Percentiles rank a stretch among this genome's conserved stretches.
Evolutionary conservation across 2,329 filamentous ascomycete species (phyloP).

Genomic region (Xylariaceae sp.): DNA sequence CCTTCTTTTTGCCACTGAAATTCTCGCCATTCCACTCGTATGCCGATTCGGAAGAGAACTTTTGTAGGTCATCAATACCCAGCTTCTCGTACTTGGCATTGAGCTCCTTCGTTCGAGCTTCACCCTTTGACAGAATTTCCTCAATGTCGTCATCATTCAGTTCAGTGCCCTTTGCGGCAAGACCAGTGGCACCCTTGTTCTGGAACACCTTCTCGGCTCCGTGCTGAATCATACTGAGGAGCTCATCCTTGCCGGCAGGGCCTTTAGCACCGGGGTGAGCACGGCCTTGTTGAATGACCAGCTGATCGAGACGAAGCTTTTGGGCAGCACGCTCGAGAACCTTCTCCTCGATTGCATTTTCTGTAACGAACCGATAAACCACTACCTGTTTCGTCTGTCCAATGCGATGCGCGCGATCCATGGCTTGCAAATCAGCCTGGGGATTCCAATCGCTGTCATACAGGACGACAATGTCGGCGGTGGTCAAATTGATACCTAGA

Average conservation of each 20-base stretch:
- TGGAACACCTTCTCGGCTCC: constrained; percentile 93
- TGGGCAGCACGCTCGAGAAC: constrained; percentile 94
- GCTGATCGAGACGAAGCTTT: constrained; percentile 90
- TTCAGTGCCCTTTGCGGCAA: constrained; percentile 55
- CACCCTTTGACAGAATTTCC: constrained; percentile 76
- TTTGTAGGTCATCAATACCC: constrained; percentile 93
- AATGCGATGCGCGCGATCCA: constrained; percentile 98
- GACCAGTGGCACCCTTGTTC: constrained; percentile 60
- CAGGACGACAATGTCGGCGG: constrained; percentile 89
- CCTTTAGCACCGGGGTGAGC: constrained; percentile 86
- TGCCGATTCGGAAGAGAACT: constrained; percentile 93
- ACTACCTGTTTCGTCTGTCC: constrained; percentile 97
- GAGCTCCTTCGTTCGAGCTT: constrained; percentile 81
- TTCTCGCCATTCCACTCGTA: constrained; percentile 99
- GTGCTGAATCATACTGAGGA: constrained; percentile 97
- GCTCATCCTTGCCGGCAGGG: constrained; percentile 90
- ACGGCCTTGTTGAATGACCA: constrained; percentile 96
- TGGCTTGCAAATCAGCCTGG: constrained; percentile 95
- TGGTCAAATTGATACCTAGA: constrained; percentile 92
- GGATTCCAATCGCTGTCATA: constrained; percentile 99
- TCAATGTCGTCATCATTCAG: constrained; percentile 90
- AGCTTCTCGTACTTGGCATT: constrained; percentile 95
- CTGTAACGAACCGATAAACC: constrained; percentile 94
- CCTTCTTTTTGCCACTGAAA: constrained; percentile 86
- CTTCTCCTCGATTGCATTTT: constrained; percentile 98